Conservation (phyloP, 106 monocot genomes). For the Dioscorea dumetorum region DNA sequence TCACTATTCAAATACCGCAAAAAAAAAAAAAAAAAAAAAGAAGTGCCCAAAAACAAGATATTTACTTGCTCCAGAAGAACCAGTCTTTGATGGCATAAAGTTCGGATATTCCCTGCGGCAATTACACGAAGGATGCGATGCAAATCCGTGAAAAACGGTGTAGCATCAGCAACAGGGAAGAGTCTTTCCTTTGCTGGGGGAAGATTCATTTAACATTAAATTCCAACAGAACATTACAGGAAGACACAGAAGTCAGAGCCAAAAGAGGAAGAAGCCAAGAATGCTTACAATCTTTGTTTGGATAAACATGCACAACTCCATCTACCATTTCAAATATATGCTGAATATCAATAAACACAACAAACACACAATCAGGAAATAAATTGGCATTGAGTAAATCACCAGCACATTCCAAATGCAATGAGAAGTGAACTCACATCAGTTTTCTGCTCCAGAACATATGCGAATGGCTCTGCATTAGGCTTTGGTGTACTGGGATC, state of each 20-base stretch:
- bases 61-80: conserved; percentile 94
- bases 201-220: not conserved
- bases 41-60: not conserved
- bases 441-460: conserved; percentile 63
- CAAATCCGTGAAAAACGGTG: conserved; percentile 94
- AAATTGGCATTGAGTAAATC: not conserved
- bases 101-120: conserved; percentile 85
- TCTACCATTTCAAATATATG: conserved; percentile 93
- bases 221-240: too few relatives aligned
- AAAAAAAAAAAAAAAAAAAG: too few relatives aligned
- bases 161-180: conserved; percentile 89
- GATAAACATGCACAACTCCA: conserved; percentile 89
- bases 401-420: not conserved
- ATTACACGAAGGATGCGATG: conserved; percentile 80
- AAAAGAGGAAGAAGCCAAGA: not conserved
- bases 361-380: not conserved
- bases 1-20: too few relatives aligned
- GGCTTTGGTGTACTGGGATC: conserved; percentile 96
- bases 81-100: conserved; percentile 80
- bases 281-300: conserved; percentile 52
- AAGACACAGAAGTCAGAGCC: too few relatives aligned
- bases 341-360: conserved; percentile 19
- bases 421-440: conserved; percentile 36
- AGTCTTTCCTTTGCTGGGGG: conserved; percentile 52
- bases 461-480: conserved; percentile 78